A percentile compares a stretch with the other conserved stretches of the same genome.
phyloP scores from a whole-genome alignment of 768 basidiomycete genomes.

The Naganishia onofrii region DNA sequence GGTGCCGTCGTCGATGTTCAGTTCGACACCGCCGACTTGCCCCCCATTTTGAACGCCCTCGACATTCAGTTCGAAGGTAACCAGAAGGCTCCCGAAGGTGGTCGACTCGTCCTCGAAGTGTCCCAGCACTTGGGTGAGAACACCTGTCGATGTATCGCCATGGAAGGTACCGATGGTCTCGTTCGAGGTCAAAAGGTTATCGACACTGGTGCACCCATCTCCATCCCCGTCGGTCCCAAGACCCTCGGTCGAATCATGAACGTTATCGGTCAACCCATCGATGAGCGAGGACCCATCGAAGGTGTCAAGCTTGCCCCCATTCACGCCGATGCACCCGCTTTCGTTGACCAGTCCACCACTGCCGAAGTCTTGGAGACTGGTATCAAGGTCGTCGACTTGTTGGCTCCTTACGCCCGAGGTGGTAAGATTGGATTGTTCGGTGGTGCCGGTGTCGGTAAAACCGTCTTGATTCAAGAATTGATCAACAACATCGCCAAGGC shows the following conservation, averaged over 20 bases:
- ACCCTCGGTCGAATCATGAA: slow-evolving; percentile 99
- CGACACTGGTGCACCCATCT: slow-evolving; percentile 94
- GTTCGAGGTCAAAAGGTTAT: slow-evolving; percentile 96
- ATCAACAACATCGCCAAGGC: slow-evolving; percentile 99
- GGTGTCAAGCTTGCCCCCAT: slow-evolving; percentile 89
- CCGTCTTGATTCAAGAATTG: slow-evolving; percentile 97
- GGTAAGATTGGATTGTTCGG: slow-evolving; percentile 99
- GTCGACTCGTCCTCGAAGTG: slow-evolving; percentile 97
- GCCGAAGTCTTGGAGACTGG: slow-evolving; percentile 99
- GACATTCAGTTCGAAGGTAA: slow-evolving; percentile 69
- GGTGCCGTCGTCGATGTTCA: slow-evolving; percentile 99
- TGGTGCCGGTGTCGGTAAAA: slow-evolving; percentile 99
- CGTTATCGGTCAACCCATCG: slow-evolving; percentile 99
- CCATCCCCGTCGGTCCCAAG: slow-evolving; percentile 89
- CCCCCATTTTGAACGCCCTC: slow-evolving; percentile 96
- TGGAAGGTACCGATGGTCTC: slow-evolving; percentile 99
- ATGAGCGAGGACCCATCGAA: slow-evolving; percentile 98
- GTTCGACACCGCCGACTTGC: slow-evolving; percentile 90
- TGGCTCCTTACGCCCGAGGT: slow-evolving; percentile 99
- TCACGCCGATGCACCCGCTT: slow-evolving; percentile 93
- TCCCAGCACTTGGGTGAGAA: slow-evolving; percentile 98
- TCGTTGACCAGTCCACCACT: slow-evolving; percentile 97
- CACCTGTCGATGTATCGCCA: slow-evolving; percentile 98
- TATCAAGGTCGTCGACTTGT: slow-evolving; percentile 99
- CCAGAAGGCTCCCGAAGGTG: slow-evolving; percentile 70